Conservation (phyloP, 495 filamentous ascomycete genomes). For the Penicillium crystallinum region DNA sequence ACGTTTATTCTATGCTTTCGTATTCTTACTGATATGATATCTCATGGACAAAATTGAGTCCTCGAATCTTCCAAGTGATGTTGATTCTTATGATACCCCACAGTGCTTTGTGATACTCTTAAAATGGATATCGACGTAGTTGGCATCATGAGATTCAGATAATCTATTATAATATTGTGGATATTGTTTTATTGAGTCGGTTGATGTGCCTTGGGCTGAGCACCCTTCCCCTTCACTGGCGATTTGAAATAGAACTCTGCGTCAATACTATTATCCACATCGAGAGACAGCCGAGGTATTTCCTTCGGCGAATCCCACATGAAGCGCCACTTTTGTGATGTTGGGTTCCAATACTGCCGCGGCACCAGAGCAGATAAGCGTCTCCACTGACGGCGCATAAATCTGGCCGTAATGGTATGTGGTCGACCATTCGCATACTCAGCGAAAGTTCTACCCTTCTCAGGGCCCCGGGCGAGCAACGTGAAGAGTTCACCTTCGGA, state of each 20-base stretch:
- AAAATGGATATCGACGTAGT: not conserved
- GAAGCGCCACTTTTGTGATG: conserved; percentile 16
- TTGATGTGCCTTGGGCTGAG: not conserved
- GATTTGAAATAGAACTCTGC: conserved; percentile 8
- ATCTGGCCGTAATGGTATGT: conserved; percentile 37
- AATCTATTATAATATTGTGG: not conserved
- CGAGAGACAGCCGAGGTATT: conserved; percentile 8
- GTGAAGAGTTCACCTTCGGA: conserved; percentile 9
- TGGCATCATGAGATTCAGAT: not conserved
- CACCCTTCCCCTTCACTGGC: not conserved
- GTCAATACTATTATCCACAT: conserved; percentile 10
- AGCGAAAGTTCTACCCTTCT: conserved; percentile 32
- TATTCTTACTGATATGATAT: conserved; percentile 1
- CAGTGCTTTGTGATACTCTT: not conserved
- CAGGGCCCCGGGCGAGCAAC: conserved; percentile 28
- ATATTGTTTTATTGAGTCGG: not conserved
- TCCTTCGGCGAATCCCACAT: conserved; percentile 23
- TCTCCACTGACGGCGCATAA: conserved; percentile 43
- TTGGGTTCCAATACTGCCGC: conserved; percentile 20
- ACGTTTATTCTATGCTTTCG: not conserved
- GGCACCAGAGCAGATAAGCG: conserved; percentile 40
- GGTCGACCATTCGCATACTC: conserved; percentile 29
- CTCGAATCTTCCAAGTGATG: not conserved
- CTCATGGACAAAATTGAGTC: not conserved
- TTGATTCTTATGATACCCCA: not conserved